A percentile compares a stretch with the other conserved stretches of the same genome.
Conservation (phyloP, 768 basidiomycete genomes). For the Cubamyces lactineus region DNA sequence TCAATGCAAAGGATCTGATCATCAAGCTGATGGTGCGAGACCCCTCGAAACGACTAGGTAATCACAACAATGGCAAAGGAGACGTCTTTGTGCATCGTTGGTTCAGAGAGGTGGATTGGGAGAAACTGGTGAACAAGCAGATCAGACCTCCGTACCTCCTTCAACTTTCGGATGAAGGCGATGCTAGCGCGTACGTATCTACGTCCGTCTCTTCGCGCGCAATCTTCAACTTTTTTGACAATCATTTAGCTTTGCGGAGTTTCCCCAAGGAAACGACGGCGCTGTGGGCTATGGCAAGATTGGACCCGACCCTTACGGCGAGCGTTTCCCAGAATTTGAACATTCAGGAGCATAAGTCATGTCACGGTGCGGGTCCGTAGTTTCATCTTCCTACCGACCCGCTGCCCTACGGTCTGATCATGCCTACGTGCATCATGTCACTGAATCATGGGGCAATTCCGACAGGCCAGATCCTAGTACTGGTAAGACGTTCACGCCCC, state of each 20-base stretch:
- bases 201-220: not conserved
- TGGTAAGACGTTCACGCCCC: too few relatives aligned
- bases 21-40: slow-evolving; percentile 89
- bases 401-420: too few relatives aligned
- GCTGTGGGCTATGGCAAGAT: slow-evolving; percentile 58
- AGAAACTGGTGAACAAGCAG: slow-evolving; percentile 74
- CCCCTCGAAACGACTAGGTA: slow-evolving; percentile 87
- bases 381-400: too few relatives aligned
- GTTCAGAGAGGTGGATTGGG: slow-evolving; percentile 96
- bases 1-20: slow-evolving; percentile 87
- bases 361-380: too few relatives aligned
- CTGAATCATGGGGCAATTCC: too few relatives aligned
- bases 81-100: slow-evolving; percentile 94
- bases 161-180: slow-evolving; percentile 88
- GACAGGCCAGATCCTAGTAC: too few relatives aligned
- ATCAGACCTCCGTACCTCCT: slow-evolving; percentile 97
- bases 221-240: too few relatives aligned
- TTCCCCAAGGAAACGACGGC: slow-evolving; percentile 70
- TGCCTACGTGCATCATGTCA: too few relatives aligned
- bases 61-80: slow-evolving; percentile 81
- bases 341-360: slow-evolving; percentile 45
- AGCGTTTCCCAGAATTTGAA: slow-evolving; percentile 78
- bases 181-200: slow-evolving; percentile 84
- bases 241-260: slow-evolving; percentile 67
- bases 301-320: slow-evolving; percentile 63